Evolutionary conservation across 768 basidiomycete species (phyloP), one percentile per base, ranked within the genome.

Genomic region (Boletus speciosus): DNA sequence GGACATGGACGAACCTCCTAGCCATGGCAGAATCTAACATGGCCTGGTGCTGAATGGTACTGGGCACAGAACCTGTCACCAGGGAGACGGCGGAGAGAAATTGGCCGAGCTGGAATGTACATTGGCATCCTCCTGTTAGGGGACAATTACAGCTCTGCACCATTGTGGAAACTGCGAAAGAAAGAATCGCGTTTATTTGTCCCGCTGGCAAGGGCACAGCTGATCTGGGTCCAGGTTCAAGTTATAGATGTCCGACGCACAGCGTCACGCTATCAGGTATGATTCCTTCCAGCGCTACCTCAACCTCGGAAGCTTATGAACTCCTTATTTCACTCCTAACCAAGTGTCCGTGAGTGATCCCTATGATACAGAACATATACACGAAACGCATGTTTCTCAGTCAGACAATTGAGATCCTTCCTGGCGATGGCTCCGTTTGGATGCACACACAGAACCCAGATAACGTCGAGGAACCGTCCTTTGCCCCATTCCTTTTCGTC

Each of bases 321-420:
- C 60, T 59, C 19, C 67, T 69, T n/a, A 51, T 52, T 42, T 63
- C 63, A 1, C 56, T 71, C 25, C 47, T 69, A 4, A n/a, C 40
- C 41, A 60, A 43, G 54, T 56, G 41, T 46, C 69, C 68, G 68
- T 69, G 51, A 69, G 68, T 69, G 4, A 37, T 14, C 14, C 12
- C 39, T 19, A 19, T 19, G 19, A 21, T 23, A 3, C 21, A 15
- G n/a, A 44, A 23, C 29, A 10, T 36, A 39, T 29, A 14, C 16
- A 14, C 42, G 12, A 15, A 52, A 42, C 42, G 8, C 16, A 40
- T 36, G 19, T 47, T 51, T 48, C 35, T 36, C 29, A 69, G 68
- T 38, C 50, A 61, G 46, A 81, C 85, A 1, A 66, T 86, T 19
- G 86, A 88, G 66, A 76, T 88, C 51, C 66, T 88, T 34, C 85